Percentiles rank a stretch among this genome's conserved stretches.
Conservation (phyloP, 2,329 filamentous ascomycete genomes). For the Botrytis hyacinthi region DNA sequence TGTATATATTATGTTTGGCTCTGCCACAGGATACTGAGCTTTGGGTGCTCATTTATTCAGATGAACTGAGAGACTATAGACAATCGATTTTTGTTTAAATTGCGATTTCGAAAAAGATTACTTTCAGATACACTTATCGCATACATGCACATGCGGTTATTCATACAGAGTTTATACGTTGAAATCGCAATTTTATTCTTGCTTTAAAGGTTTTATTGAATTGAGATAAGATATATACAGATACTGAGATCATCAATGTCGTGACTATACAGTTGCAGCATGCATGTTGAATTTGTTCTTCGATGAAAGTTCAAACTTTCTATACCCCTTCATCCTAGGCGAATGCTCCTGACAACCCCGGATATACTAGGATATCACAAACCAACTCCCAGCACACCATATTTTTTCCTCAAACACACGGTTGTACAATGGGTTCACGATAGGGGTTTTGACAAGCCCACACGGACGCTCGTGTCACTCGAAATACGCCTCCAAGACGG, state of each 20-base stretch:
- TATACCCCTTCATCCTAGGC: background rate
- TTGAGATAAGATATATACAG: background rate
- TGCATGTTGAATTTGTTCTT: background rate
- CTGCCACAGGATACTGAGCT: background rate
- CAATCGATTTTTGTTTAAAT: background rate
- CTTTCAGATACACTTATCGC: background rate
- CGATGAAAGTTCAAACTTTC: background rate
- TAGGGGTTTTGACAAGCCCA: background rate
- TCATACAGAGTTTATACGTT: background rate
- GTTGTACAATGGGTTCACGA: background rate
- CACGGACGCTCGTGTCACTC: background rate
- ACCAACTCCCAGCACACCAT: background rate
- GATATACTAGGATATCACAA: background rate
- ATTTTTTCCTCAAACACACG: background rate
- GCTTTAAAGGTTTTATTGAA: fast-evolving
- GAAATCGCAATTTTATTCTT: background rate
- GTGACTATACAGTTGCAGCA: background rate
- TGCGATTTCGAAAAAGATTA: background rate
- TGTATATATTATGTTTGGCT: background rate
- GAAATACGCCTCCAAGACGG: background rate
- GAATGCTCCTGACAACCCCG: background rate
- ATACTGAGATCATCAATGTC: background rate
- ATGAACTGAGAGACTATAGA: background rate
- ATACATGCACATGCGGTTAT: too few species aligned
- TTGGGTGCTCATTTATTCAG: background rate